Conservation (phyloP, 352 stramenopile species). For the Thraustochytrium sp. region DNA sequence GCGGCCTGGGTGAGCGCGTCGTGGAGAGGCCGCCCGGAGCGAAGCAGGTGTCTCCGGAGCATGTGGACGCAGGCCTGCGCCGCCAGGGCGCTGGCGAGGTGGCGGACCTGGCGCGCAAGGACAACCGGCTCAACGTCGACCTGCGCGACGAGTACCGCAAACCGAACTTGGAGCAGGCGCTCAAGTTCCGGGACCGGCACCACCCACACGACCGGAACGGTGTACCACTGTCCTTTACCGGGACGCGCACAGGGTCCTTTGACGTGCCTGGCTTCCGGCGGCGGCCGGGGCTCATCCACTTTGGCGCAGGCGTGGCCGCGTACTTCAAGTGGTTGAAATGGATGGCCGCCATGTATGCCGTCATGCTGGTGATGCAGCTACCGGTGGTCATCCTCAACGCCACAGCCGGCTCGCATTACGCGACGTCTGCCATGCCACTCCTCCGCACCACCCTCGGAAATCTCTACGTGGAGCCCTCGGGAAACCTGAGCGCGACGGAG, state of each 20-base stretch:
- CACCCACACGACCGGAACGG: not conserved
- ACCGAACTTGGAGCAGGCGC: not conserved
- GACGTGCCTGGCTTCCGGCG: not conserved
- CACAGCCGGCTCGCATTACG: not conserved
- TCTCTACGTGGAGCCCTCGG: not conserved
- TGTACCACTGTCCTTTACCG: not conserved
- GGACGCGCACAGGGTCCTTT: not conserved
- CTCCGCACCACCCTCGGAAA: not conserved
- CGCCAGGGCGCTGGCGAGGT: not conserved
- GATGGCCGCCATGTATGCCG: not conserved
- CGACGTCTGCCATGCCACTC: not conserved
- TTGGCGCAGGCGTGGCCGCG: not conserved
- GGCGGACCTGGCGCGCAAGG: not conserved
- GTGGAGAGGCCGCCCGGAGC: not conserved
- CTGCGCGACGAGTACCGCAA: not conserved
- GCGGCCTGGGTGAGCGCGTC: not conserved
- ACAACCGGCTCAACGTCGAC: not conserved
- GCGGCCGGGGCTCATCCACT: not conserved
- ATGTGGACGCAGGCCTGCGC: not conserved
- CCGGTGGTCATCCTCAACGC: not conserved
- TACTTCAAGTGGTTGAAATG: conserved; percentile 30
- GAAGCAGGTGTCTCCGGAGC: not conserved
- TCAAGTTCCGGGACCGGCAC: not conserved
- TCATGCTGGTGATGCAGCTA: not conserved
- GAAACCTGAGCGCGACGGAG: not conserved